A percentile compares a stretch with the other conserved stretches of the same genome.
Conservation (phyloP, 805 yeast species). For the Brettanomyces custersianus region DNA sequence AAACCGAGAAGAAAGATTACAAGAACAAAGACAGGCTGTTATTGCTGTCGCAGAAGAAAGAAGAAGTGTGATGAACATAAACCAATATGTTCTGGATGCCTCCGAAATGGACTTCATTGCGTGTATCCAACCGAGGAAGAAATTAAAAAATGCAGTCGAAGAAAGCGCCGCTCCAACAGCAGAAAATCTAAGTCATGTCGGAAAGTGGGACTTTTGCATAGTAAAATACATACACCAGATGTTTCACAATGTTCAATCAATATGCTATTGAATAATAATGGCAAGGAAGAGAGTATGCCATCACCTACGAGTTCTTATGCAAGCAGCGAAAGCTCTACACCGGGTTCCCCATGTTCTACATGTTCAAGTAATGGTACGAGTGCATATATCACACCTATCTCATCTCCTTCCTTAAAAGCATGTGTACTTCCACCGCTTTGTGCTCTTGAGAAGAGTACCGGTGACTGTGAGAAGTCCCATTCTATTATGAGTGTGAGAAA, state of each 20-base stretch:
- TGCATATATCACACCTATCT: constrained; percentile 2
- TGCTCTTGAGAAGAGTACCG: too few species aligned
- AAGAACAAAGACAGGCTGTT: constrained; percentile 30
- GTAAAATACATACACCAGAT: background rate
- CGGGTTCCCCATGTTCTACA: constrained; percentile 3
- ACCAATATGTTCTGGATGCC: constrained; percentile 28
- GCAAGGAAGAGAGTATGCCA: background rate
- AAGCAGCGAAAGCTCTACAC: background rate
- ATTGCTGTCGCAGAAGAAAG: constrained; percentile 29
- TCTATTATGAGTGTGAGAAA: background rate
- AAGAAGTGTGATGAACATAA: constrained; percentile 29
- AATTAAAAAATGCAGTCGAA: constrained; percentile 6
- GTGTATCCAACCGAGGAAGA: constrained; percentile 23
- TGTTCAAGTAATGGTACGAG: constrained; percentile 2
- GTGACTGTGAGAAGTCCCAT: background rate
- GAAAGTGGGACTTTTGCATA: background rate
- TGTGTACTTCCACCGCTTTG: constrained; percentile 1
- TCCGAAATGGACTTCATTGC: constrained; percentile 25
- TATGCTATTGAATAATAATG: background rate
- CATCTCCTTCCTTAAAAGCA: constrained; percentile 4
- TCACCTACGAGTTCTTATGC: constrained; percentile 1
- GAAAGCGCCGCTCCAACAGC: background rate
- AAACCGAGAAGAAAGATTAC: constrained; percentile 22
- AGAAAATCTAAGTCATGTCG: background rate
- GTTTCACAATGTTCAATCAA: background rate